Conservation (phyloP, 371 early-diverging fungal species). For the Syncephalastrum monosporum region DNA sequence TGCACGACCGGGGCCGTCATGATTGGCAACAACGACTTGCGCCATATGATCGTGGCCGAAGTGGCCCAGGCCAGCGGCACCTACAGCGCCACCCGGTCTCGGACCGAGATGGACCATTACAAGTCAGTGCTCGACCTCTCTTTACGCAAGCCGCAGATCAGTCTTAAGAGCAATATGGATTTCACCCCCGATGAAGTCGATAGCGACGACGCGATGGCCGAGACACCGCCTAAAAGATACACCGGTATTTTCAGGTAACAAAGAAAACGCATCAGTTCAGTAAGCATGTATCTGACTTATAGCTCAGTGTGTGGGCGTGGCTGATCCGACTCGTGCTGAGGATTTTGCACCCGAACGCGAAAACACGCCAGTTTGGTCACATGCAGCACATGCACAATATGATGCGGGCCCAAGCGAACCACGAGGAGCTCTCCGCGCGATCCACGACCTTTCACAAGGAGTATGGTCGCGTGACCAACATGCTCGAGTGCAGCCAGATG, state of each 20-base stretch:
- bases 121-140: slow-evolving; percentile 55
- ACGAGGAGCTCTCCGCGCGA: slow-evolving; percentile 4
- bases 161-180: slow-evolving; percentile 67
- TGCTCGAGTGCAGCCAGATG: slow-evolving; percentile 64
- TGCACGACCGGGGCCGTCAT: slow-evolving; percentile 71
- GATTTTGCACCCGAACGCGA: slow-evolving; percentile 18
- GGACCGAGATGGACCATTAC: slow-evolving; percentile 61
- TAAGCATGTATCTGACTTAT: too few relatives aligned
- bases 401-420: slow-evolving; percentile 39
- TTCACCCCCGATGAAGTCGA: slow-evolving; percentile 18
- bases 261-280: too few relatives aligned
- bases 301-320: slow-evolving; percentile 6
- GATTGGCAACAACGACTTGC: slow-evolving; percentile 75
- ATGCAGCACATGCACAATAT: slow-evolving; percentile 53
- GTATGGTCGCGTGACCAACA: slow-evolving; percentile 71
- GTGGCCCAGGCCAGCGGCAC: slow-evolving; percentile 64
- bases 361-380: slow-evolving; percentile 30
- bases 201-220: too few relatives aligned
- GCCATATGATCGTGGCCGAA: slow-evolving; percentile 60
- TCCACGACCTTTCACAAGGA: slow-evolving; percentile 54
- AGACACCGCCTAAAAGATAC: too few relatives aligned
- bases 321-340: not conserved
- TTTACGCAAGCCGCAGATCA: slow-evolving; percentile 56
- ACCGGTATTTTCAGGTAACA: too few relatives aligned
- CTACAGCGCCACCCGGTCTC: slow-evolving; percentile 57